A percentile compares a stretch with the other conserved stretches of the same genome.
Evolutionary conservation across 176 grass and related monocot genomes (phyloP).

Genomic region (Cenchrus americanus): DNA sequence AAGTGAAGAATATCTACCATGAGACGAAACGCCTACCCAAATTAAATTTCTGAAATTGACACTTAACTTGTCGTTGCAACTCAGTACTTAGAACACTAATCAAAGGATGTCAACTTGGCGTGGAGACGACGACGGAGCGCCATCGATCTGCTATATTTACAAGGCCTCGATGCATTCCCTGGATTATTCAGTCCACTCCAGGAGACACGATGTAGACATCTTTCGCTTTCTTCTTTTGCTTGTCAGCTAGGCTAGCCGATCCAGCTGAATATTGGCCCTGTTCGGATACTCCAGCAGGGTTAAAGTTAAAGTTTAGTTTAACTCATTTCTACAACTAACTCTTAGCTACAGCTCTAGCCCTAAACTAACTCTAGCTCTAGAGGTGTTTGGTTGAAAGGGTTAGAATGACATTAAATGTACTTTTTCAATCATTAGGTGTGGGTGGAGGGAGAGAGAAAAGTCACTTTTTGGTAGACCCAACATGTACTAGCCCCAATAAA

Average conservation of each 20-base stretch:
- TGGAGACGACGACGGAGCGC: not conserved
- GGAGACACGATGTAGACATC: not conserved
- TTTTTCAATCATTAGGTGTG: no score
- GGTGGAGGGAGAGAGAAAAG: no score
- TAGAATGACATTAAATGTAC: no score
- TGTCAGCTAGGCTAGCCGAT: not conserved
- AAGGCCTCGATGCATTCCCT: not conserved
- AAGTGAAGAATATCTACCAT: constrained; percentile 13
- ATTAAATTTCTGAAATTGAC: constrained; percentile 1
- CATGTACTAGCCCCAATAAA: no score
- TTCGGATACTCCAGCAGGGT: no score
- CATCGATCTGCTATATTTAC: constrained; percentile 15
- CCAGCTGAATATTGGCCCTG: not conserved
- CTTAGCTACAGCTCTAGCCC: no score
- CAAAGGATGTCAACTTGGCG: not conserved
- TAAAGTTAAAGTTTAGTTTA: no score
- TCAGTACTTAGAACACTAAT: not conserved
- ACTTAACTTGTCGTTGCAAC: not conserved
- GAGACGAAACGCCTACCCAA: not conserved
- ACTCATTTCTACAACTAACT: no score
- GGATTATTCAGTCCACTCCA: not conserved
- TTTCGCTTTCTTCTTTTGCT: constrained; percentile 13
- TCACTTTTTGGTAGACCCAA: no score
- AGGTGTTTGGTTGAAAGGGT: no score
- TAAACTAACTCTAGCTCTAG: no score